Evolutionary conservation across 2,329 filamentous ascomycete genomes (phyloP).

Genomic region (Shiraia bambusicola): DNA sequence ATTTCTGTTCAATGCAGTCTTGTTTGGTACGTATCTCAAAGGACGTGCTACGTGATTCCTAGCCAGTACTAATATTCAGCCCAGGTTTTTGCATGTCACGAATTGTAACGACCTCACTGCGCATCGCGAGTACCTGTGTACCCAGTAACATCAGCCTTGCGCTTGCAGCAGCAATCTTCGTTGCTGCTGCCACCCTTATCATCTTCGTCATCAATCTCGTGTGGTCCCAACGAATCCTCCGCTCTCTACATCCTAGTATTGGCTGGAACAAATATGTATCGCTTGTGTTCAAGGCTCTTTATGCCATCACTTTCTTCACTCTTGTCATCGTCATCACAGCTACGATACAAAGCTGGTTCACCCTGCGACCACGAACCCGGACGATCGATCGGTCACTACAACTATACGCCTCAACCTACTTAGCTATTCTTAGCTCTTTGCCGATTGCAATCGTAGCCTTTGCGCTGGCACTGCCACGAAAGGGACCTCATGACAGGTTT

Average conservation of each 20-base stretch:
- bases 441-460: constrained; percentile 59
- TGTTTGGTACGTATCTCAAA: constrained; percentile 40
- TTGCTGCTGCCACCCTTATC: constrained; percentile 70
- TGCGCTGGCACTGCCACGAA: constrained; percentile 49
- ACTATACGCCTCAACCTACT: constrained; percentile 61
- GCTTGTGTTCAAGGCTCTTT: constrained; percentile 58
- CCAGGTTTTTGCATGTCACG: constrained; percentile 48
- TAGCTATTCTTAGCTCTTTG: constrained; percentile 67
- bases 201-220: constrained; percentile 77
- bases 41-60: background rate
- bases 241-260: constrained; percentile 68
- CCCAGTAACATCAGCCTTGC: constrained; percentile 49
- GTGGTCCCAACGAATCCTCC: constrained; percentile 70
- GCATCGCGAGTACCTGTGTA: constrained; percentile 31
- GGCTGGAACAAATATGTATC: constrained; percentile 64
- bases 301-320: constrained; percentile 58
- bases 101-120: constrained; percentile 42
- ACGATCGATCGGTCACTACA: constrained; percentile 63
- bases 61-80: background rate
- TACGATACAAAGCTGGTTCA: constrained; percentile 67
- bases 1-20: constrained; percentile 41
- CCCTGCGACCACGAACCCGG: constrained; percentile 55
- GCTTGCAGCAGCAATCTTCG: constrained; percentile 66
- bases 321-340: constrained; percentile 67
- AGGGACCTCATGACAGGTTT: constrained; percentile 58